phyloP scores from a whole-genome alignment of 2,329 filamentous ascomycete genomes.

The Zalaria obscura region DNA sequence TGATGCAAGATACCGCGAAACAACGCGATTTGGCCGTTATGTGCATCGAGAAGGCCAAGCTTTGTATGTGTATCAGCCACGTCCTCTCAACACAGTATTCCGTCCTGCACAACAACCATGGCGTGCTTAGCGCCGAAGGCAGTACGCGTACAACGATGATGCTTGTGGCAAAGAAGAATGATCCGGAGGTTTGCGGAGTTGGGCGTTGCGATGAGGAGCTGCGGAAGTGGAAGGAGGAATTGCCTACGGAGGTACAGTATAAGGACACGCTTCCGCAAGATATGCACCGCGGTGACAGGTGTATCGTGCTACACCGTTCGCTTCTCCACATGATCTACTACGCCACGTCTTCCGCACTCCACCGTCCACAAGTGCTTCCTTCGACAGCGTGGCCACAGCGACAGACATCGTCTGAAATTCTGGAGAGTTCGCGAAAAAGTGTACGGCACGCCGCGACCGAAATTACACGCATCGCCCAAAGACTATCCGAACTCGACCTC shows the following conservation, averaged over 20 bases:
- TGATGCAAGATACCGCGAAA: slow-evolving; percentile 56
- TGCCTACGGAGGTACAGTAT: slow-evolving; percentile 61
- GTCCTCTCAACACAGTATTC: slow-evolving; percentile 88
- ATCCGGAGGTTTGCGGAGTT: slow-evolving; percentile 70
- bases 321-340: slow-evolving; percentile 88
- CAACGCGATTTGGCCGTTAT: slow-evolving; percentile 70
- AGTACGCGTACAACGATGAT: slow-evolving; percentile 64
- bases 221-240: slow-evolving; percentile 57
- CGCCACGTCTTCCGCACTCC: slow-evolving; percentile 78
- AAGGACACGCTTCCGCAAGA: slow-evolving; percentile 40
- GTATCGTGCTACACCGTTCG: slow-evolving; percentile 59
- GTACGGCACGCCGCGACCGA: slow-evolving; percentile 73
- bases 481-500: slow-evolving; percentile 57
- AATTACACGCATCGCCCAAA: slow-evolving; percentile 71
- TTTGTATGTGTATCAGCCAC: slow-evolving; percentile 78
- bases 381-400: slow-evolving; percentile 34
- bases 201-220: slow-evolving; percentile 67
- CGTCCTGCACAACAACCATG: slow-evolving; percentile 71
- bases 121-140: slow-evolving; percentile 54
- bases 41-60: slow-evolving; percentile 83
- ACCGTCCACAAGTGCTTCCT: slow-evolving; percentile 80
- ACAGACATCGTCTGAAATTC: slow-evolving; percentile 48
- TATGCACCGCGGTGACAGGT: slow-evolving; percentile 42
- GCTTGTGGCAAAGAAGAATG: slow-evolving; percentile 76
- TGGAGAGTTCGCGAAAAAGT: slow-evolving; percentile 69